phyloP scores from a whole-genome alignment of 768 basidiomycete genomes.

The Boletus eberwhitei region DNA sequence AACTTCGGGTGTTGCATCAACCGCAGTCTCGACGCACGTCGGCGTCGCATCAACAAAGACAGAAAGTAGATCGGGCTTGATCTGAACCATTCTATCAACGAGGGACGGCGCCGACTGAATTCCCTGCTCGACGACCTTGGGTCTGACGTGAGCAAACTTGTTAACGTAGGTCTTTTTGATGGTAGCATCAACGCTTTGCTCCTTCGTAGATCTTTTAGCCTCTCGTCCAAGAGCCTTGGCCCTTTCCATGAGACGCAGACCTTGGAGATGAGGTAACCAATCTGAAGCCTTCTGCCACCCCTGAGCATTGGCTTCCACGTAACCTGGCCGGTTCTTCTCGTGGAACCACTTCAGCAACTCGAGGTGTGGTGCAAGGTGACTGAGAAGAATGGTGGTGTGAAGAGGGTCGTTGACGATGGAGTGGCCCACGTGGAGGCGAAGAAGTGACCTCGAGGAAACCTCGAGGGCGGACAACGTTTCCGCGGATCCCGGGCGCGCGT shows the following conservation, averaged over 20 bases:
- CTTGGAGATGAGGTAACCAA: constrained; percentile 69
- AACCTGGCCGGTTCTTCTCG: constrained; percentile 71
- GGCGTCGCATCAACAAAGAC: constrained; percentile 55
- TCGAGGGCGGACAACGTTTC: constrained; percentile 45
- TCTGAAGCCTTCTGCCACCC: constrained; percentile 70
- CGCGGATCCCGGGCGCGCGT: constrained; percentile 47
- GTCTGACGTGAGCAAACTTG: constrained; percentile 40
- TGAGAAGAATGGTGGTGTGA: constrained; percentile 66
- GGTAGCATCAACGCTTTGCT: constrained; percentile 53
- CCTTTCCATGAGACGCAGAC: constrained; percentile 60
- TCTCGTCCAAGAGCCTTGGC: constrained; percentile 34
- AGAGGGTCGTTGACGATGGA: constrained; percentile 71
- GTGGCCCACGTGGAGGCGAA: constrained; percentile 72
- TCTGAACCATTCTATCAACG: constrained; percentile 39
- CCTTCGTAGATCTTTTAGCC: constrained; percentile 22
- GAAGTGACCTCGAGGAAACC: constrained; percentile 61
- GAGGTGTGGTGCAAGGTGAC: constrained; percentile 71
- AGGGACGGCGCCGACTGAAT: constrained; percentile 39
- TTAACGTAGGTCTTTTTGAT: constrained; percentile 38
- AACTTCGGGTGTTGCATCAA: constrained; percentile 42
- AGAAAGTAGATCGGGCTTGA: constrained; percentile 36
- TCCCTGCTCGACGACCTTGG: constrained; percentile 33
- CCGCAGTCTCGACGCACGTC: constrained; percentile 38
- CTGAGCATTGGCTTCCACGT: constrained; percentile 60
- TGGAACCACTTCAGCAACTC: constrained; percentile 75